A percentile compares a stretch with the other conserved stretches of the same genome.
Evolutionary conservation across 805 yeast species (phyloP).

Genomic region (Candida vartiovaarae): DNA sequence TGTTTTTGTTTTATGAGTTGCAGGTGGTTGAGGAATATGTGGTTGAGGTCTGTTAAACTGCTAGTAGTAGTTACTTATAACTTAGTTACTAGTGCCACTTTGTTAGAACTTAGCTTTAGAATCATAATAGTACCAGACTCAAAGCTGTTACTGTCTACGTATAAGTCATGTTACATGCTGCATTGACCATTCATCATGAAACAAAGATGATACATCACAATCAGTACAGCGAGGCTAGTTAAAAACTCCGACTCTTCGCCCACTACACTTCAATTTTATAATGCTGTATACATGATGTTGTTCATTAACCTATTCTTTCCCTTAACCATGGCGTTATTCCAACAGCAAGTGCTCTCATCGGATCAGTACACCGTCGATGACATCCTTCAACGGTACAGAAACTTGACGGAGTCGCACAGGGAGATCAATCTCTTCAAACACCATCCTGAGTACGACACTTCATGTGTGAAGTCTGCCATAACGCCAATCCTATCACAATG

Average conservation of each 20-base stretch:
- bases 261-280: no score
- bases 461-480: slow-evolving; percentile 36
- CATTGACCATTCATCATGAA: not conserved
- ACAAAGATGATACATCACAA: slow-evolving; percentile 1
- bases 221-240: not conserved
- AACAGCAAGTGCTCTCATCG: not conserved
- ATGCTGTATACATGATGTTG: not conserved
- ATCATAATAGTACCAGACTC: no score
- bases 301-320: not conserved
- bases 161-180: no score
- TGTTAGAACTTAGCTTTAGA: no score
- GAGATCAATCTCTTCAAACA: slow-evolving; percentile 6
- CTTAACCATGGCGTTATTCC: not conserved
- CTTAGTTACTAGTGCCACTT: no score
- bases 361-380: slow-evolving; percentile 15
- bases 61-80: no score
- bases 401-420: slow-evolving; percentile 6
- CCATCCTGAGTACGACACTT: slow-evolving; percentile 11
- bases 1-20: no score
- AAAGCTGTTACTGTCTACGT: no score
- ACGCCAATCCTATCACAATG: slow-evolving; percentile 35
- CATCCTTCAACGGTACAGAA: slow-evolving; percentile 13
- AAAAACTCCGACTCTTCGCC: not conserved
- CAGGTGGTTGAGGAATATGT: no score
- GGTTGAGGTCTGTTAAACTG: no score